These are phyloP conservation scores for Alternaria incomplexa DNA, from an alignment of 2,329 filamentous ascomycete species.

Conservation along the genomic window DNA sequence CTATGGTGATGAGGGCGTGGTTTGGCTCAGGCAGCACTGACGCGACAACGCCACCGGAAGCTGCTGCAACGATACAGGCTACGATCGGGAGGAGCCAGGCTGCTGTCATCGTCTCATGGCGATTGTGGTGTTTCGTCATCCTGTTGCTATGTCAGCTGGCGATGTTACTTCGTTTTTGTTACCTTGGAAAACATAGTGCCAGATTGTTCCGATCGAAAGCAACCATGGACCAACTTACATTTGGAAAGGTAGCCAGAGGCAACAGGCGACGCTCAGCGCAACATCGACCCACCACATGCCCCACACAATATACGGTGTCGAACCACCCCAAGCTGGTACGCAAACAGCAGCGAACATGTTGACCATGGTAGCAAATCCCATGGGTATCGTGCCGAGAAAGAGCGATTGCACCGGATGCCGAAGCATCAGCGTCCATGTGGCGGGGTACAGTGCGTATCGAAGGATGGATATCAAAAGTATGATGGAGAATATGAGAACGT, in stretches of 20 bases:
- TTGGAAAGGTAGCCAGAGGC: slow-evolving; percentile 36
- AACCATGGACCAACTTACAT: slow-evolving; percentile 21
- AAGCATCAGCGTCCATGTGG: slow-evolving; percentile 71
- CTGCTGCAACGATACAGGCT: slow-evolving; percentile 68
- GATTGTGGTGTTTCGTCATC: slow-evolving; percentile 37
- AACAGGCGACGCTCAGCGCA: slow-evolving; percentile 51
- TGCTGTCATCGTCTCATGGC: slow-evolving; percentile 62
- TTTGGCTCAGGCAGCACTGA: slow-evolving; percentile 60
- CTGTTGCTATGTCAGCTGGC: slow-evolving; percentile 6
- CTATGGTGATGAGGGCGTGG: slow-evolving; percentile 65
- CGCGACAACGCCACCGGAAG: slow-evolving; percentile 67
- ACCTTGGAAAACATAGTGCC: background rate
- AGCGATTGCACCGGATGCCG: slow-evolving; percentile 69
- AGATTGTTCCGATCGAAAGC: background rate
- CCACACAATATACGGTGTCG: slow-evolving; percentile 55
- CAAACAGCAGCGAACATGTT: slow-evolving; percentile 69
- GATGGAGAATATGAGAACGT: slow-evolving; percentile 60
- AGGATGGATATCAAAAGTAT: slow-evolving; percentile 62
- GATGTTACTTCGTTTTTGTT: background rate
- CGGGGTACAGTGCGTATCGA: slow-evolving; percentile 69
- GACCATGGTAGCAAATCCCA: slow-evolving; percentile 71
- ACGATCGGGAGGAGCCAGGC: slow-evolving; percentile 71
- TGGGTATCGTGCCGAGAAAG: slow-evolving; percentile 70
- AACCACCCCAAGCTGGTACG: slow-evolving; percentile 63
- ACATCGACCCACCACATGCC: slow-evolving; percentile 58